Base-by-base conservation (phyloP, 2,329 filamentous ascomycete genomes). In the Curvularia verruculosa region DNA sequence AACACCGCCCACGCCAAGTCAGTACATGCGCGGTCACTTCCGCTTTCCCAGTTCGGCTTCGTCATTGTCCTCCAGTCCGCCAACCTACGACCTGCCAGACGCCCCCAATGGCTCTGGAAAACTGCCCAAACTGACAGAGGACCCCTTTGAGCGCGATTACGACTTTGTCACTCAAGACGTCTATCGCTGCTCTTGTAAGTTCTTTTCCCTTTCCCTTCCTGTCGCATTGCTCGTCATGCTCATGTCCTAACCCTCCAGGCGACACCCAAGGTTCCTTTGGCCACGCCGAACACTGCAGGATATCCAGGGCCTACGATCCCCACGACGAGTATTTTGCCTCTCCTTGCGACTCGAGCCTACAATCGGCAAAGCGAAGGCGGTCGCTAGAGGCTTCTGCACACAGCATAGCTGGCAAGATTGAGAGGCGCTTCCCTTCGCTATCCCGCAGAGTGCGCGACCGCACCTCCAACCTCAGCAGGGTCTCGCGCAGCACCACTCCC, bases 111-210 rank as follows among this genome's bases (percentile, higher is more conserved):
- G 81, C 80, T 79, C 85, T 0, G 81, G 83, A 67, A 91, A 91
- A 77, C 81, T 97, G 60, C 89, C 91, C 15, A 90, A 95, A 68
- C 89, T 97, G 19, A 85, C 92, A 69, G 93, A 97, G 75, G 92
- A 96, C 69, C 87, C 89, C 2, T 78, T 87, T 40, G 89, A 93
- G 73, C 84, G 84, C 52, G 89, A 89, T 21, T 85, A 87, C 26
- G 82, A 83, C 51, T 80, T 82, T 48, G 78, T 83, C 57, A 80
- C 82, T 56, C 76, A 80, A 45, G 73, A 82, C 46, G 75, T 83
- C 26, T 81, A 66, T 51, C 60, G 64, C 48, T 94, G 90, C 76
- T 84, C 91, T 69, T 92, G 91, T 93, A 87, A 78, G 89, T 86
- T 40, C 12, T 8, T 3, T 15, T 8, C 29, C 29, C 29, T 3